phyloP scores from a whole-genome alignment of 2,329 filamentous ascomycete genomes.

The Curvularia spicifera region DNA sequence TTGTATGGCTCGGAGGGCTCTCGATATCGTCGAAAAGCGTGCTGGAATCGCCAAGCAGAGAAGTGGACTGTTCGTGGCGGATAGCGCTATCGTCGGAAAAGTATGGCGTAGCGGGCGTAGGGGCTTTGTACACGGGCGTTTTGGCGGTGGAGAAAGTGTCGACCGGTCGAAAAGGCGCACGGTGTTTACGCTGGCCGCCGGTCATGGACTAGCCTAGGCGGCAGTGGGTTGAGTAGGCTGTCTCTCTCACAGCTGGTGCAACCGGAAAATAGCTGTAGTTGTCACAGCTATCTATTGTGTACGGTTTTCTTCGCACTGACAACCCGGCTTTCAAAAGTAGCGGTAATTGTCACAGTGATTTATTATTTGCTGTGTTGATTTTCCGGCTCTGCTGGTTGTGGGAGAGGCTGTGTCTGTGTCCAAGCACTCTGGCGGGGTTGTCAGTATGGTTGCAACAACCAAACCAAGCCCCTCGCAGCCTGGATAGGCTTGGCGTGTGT shows the following conservation, averaged over 20 bases:
- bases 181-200: conserved; percentile 36
- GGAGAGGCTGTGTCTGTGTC: neutral
- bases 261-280: too few species aligned
- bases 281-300: too few species aligned
- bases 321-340: too few species aligned
- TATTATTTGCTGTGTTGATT: too few species aligned
- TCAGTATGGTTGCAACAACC: neutral
- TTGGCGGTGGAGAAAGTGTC: conserved; percentile 44
- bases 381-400: too few species aligned
- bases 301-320: too few species aligned
- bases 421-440: neutral
- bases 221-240: neutral
- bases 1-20: conserved; percentile 5
- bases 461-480: conserved; percentile 14
- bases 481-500: conserved; percentile 11
- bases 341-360: too few species aligned
- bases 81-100: conserved; percentile 12
- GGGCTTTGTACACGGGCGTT: conserved; percentile 37
- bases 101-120: conserved; percentile 8
- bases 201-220: conserved; percentile 29
- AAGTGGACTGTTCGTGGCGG: conserved; percentile 20
- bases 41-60: conserved; percentile 41
- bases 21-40: conserved; percentile 45
- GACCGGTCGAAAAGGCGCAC: conserved; percentile 42
- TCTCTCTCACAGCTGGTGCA: neutral